These are phyloP conservation scores for Ambrosia hybrid DNA, from an alignment of 140 eudicot genomes.

Conservation along the genomic window DNA sequence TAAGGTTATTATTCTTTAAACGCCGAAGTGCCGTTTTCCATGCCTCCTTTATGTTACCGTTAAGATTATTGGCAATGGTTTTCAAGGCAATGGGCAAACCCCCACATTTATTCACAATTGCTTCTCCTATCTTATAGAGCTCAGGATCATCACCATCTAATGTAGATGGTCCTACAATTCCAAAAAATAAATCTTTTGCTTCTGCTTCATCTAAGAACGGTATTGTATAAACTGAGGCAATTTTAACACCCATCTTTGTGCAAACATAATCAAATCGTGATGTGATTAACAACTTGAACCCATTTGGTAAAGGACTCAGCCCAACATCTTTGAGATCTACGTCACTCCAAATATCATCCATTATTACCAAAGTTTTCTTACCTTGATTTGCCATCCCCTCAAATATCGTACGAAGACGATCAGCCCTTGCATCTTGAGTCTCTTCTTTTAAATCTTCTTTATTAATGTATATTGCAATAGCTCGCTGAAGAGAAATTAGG, in stretches of 20 bases:
- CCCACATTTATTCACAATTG: neutral
- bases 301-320: constrained; percentile 10
- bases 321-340: constrained; percentile 23
- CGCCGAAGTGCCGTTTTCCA: neutral
- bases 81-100: constrained; percentile 12
- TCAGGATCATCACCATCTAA: neutral
- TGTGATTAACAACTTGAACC: constrained; percentile 17
- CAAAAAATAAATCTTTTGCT: neutral
- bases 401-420: constrained; percentile 3
- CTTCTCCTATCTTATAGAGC: constrained; percentile 3
- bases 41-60: neutral
- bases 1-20: neutral
- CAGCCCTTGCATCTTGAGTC: constrained; percentile 5
- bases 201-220: neutral
- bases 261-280: constrained; percentile 10
- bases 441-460: neutral
- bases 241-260: neutral
- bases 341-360: constrained; percentile 35
- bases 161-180: neutral
- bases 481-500: neutral
- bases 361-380: constrained; percentile 20
- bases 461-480: neutral
- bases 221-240: too few relatives aligned
- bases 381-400: neutral
- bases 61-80: constrained; percentile 3